Evolutionary conservation across 768 basidiomycete species (phyloP), one percentile per base, ranked within the genome.

Genomic region (Rhodosporidiobolus odoratus): DNA sequence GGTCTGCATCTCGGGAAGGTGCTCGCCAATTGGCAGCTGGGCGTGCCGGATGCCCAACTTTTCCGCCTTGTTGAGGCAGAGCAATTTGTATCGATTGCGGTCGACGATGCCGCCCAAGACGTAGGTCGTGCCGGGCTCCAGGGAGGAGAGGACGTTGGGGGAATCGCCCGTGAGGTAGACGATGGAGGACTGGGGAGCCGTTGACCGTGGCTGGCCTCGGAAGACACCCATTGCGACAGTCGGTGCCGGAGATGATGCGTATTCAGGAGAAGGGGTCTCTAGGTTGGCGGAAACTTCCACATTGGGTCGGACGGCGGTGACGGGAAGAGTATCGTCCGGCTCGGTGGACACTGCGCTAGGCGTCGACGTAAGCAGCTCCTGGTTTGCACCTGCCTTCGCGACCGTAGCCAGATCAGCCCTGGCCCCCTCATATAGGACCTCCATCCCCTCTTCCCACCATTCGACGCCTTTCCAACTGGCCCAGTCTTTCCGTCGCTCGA

Each of bases 141-240:
- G 84, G 76, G 90, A 88, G n/a, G 83, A 81, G 52, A 99, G 81
- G 80, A 94, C 91, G 59, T 94, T 86, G 38, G 87, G 84, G 13
- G 94, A 88, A 81, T 99, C 96, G 3, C 94, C 96, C 12, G 96
- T 96, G 61, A 99, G 86, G 80, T 99, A 99, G 47, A 98, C 84
- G 62, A 96, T 82, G 54, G 78, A 85, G 69, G 85, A 79, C 75
- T 84, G 83, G 37, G 62, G 58, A 15, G 27, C 23, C 27, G 58
- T 37, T 32, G 68, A 34, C 17, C 60, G 68, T 2, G 70, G 73
- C 7, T 34, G 37, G 34, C 62, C 69, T 21, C 59, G 40, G 53
- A 43, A 40, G 30, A 27, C 41, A 23, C 69, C 67, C 41, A 71
- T 1, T 9, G 34, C n/a, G 52, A 64, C n/a, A 41, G 41, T 6